phyloP scores from a whole-genome alignment of 768 basidiomycete species.

The Termitomyces titanicus region DNA sequence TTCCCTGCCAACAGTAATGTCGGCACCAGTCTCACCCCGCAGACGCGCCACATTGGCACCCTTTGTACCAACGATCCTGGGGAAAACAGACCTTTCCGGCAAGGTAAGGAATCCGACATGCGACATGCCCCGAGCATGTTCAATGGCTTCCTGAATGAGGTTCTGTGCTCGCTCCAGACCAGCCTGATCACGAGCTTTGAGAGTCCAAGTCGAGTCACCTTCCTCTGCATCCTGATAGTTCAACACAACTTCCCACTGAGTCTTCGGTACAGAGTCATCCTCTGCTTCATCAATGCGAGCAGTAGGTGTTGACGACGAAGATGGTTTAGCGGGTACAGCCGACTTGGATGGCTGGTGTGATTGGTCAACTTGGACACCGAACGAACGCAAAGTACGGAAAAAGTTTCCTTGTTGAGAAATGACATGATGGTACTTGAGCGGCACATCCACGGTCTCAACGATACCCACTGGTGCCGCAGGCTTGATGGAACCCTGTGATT shows the following conservation, averaged over 20 bases:
- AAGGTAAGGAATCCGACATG: slow-evolving; percentile 86
- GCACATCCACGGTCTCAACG: slow-evolving; percentile 62
- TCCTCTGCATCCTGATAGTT: slow-evolving; percentile 84
- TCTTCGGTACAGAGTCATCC: slow-evolving; percentile 38
- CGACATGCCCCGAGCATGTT: slow-evolving; percentile 66
- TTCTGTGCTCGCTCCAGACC: slow-evolving; percentile 74
- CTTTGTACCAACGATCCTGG: slow-evolving; percentile 89
- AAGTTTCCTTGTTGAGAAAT: slow-evolving; percentile 87
- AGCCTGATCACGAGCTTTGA: slow-evolving; percentile 77
- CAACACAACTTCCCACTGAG: slow-evolving; percentile 71
- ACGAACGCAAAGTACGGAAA: slow-evolving; percentile 80
- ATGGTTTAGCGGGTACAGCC: slow-evolving; percentile 56
- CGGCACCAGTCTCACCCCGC: slow-evolving; percentile 84
- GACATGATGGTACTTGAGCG: slow-evolving; percentile 81
- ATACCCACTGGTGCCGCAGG: slow-evolving; percentile 48
- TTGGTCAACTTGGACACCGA: slow-evolving; percentile 80
- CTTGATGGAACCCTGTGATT: slow-evolving; percentile 48
- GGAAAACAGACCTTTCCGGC: slow-evolving; percentile 80
- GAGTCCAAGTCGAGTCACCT: slow-evolving; percentile 80
- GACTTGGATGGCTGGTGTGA: slow-evolving; percentile 60
- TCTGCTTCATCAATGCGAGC: slow-evolving; percentile 89
- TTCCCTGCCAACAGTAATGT: slow-evolving; percentile 88
- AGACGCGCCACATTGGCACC: slow-evolving; percentile 88
- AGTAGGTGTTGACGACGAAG: slow-evolving; percentile 32
- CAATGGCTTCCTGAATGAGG: slow-evolving; percentile 63